Percentiles rank a stretch among this genome's conserved stretches.
Conservation (phyloP, 192 early-diverging fungal species). For the Radiomyces spectabilis region DNA sequence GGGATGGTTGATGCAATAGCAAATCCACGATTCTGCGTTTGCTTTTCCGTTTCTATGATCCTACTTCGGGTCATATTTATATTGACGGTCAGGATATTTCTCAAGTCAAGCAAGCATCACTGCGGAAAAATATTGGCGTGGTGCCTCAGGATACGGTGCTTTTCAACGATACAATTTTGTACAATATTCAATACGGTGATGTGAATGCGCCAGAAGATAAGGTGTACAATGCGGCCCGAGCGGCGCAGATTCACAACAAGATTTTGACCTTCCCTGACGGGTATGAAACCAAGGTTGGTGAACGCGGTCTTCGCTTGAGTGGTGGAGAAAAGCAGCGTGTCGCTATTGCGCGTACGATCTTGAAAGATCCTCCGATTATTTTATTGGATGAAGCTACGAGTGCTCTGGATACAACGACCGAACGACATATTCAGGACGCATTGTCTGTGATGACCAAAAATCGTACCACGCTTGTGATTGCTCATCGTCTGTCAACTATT, state of each 20-base stretch:
- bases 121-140: conserved; percentile 81
- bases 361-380: conserved; percentile 61
- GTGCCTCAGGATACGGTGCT: conserved; percentile 95
- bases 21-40: conserved; percentile 75
- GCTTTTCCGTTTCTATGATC: conserved; percentile 90
- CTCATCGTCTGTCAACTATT: conserved; percentile 82
- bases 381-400: conserved; percentile 87
- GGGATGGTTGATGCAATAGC: too few species aligned
- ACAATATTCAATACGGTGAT: conserved; percentile 91
- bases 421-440: conserved; percentile 78
- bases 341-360: conserved; percentile 75
- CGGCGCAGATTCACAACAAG: conserved; percentile 78
- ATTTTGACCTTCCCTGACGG: conserved; percentile 68
- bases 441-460: conserved; percentile 66
- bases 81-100: conserved; percentile 84
- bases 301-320: conserved; percentile 69
- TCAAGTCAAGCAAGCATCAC: conserved; percentile 55
- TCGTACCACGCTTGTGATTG: conserved; percentile 83
- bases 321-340: conserved; percentile 93
- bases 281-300: conserved; percentile 60
- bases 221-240: conserved; percentile 60
- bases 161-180: conserved; percentile 92
- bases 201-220: conserved; percentile 59
- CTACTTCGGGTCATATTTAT: conserved; percentile 65
- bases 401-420: conserved; percentile 69